phyloP scores from a whole-genome alignment of 1,284 basidiomycete species.

The Golubevia pallescens region DNA sequence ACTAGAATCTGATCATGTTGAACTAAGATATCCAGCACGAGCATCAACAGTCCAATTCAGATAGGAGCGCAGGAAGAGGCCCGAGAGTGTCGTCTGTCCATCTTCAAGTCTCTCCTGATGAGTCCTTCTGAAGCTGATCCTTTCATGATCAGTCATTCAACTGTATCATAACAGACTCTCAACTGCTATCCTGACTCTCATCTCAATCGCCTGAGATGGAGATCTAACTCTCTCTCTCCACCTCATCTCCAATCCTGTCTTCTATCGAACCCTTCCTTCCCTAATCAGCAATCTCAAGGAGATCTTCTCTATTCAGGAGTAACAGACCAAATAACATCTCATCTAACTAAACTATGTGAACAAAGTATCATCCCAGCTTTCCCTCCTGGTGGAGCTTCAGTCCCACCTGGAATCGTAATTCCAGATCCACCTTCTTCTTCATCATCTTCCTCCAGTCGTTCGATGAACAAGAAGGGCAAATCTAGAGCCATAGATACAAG shows the following conservation, averaged over 20 bases:
- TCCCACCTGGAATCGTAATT: constrained; percentile 30
- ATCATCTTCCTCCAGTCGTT: constrained; percentile 11
- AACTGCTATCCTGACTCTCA: too few relatives aligned
- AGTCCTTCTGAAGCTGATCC: too few relatives aligned
- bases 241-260: constrained; percentile 66
- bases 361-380: constrained; percentile 83
- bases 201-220: too few relatives aligned
- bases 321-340: constrained; percentile 77
- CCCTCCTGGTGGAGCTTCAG: constrained; percentile 68
- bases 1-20: too few relatives aligned
- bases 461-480: constrained; percentile 6
- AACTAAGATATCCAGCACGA: too few relatives aligned
- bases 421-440: constrained; percentile 67
- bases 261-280: too few relatives aligned
- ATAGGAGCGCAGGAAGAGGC: too few relatives aligned
- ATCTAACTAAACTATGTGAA: constrained; percentile 80
- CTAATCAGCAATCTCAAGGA: constrained; percentile 74
- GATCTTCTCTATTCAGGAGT: constrained; percentile 88
- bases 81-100: too few relatives aligned
- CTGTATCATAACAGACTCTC: too few relatives aligned
- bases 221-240: constrained; percentile 50
- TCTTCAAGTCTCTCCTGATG: too few relatives aligned
- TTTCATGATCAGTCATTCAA: too few relatives aligned
- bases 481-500: background rate
- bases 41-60: too few relatives aligned